These are phyloP conservation scores for Penicillium freii DNA, from an alignment of 2,329 filamentous ascomycete genomes.

Conservation along the genomic window DNA sequence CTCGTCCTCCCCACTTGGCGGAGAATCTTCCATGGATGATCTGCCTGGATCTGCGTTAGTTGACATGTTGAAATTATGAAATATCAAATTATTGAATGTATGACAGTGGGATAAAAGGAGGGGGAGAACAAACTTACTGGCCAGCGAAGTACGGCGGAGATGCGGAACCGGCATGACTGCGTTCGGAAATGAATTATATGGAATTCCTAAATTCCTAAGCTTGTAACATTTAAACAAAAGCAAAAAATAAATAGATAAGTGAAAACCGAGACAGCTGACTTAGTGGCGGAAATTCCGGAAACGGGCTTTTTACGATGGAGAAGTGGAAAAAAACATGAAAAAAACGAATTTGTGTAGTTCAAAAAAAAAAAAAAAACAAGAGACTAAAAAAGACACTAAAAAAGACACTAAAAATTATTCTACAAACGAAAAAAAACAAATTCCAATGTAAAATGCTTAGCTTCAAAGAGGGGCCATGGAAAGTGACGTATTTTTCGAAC, in stretches of 20 bases:
- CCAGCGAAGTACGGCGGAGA: constrained; percentile 39
- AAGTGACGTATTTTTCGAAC: constrained; percentile 16
- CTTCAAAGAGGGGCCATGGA: not conserved
- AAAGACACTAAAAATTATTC: not conserved
- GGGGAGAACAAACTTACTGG: constrained; percentile 32
- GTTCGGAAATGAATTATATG: constrained; percentile 19
- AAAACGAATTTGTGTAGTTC: not conserved
- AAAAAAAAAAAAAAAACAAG: not conserved
- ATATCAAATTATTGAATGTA: constrained; percentile 1
- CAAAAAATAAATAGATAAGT: not conserved
- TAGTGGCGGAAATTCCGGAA: constrained; percentile 3
- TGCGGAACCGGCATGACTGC: constrained; percentile 38
- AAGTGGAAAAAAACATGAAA: not conserved
- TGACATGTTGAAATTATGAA: constrained; percentile 18
- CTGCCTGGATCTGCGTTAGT: constrained; percentile 42
- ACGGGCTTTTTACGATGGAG: not conserved
- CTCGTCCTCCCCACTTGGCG: constrained; percentile 64
- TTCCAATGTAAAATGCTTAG: constrained; percentile 7
- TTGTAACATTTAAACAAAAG: not conserved
- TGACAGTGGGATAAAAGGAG: not conserved
- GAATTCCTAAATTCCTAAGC: not conserved
- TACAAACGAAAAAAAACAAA: not conserved
- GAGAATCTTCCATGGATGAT: constrained; percentile 58
- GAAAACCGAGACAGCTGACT: not conserved
- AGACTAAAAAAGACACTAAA: not conserved